These are phyloP conservation scores for Vitis hybrid DNA, from an alignment of 177 flowering plant genomes.

Conservation along the genomic window DNA sequence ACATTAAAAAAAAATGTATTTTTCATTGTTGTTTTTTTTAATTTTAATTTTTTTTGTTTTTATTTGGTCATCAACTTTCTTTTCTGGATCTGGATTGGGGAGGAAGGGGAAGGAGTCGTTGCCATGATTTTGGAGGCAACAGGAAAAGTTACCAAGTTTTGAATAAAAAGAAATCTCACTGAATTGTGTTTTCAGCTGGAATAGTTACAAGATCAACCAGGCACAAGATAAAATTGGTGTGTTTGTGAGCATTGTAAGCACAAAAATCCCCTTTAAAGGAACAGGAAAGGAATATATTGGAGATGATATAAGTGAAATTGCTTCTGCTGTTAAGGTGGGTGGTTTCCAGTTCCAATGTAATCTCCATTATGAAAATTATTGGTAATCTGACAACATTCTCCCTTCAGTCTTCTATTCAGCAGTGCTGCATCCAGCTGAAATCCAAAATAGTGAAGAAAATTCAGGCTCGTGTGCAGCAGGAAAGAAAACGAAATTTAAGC, in stretches of 20 bases:
- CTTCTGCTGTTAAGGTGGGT: slow-evolving; percentile 89
- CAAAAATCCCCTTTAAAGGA: slow-evolving; percentile 98
- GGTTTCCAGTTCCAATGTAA: neutral
- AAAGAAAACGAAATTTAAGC: slow-evolving; percentile 85
- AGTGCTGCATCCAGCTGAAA: slow-evolving; percentile 89
- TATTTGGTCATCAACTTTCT: no score
- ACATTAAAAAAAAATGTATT: neutral
- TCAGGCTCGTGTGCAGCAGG: slow-evolving; percentile 97
- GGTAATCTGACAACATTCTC: slow-evolving; percentile 17
- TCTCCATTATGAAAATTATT: neutral
- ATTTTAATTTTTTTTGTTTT: neutral
- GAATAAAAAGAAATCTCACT: slow-evolving; percentile 9
- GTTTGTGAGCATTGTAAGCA: slow-evolving; percentile 96
- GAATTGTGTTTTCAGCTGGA: slow-evolving; percentile 66
- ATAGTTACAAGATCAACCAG: slow-evolving; percentile 91
- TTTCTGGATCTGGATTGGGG: neutral
- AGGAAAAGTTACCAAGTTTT: neutral
- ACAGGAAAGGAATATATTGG: slow-evolving; percentile 99
- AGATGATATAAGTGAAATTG: slow-evolving; percentile 94
- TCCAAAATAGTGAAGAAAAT: slow-evolving; percentile 85
- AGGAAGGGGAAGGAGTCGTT: neutral
- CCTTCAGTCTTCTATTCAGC: slow-evolving; percentile 77
- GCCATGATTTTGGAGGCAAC: neutral
- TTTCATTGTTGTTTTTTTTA: neutral
- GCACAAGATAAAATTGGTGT: slow-evolving; percentile 94